A percentile compares a stretch with the other conserved stretches of the same genome.
phyloP scores from a whole-genome alignment of 225 moss, liverwort and hornwort genomes.

The Rhytidiadelphus loreus region DNA sequence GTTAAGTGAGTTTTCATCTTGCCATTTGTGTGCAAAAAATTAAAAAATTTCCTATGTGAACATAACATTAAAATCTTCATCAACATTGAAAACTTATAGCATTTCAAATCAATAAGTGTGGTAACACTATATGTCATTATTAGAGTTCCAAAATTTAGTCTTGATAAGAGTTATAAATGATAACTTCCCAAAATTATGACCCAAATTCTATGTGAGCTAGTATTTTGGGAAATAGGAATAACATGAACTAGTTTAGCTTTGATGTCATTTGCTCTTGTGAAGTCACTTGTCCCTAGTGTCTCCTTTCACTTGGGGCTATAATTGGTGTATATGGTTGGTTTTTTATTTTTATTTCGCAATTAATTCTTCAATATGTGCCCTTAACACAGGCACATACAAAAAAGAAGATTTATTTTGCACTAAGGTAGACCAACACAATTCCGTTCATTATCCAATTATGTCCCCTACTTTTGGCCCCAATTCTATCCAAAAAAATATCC shows the following conservation, averaged over 20 bases:
- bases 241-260: background rate
- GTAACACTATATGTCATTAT: background rate
- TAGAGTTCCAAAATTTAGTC: background rate
- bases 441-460: no score
- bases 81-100: accelerated
- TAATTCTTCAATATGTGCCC: background rate
- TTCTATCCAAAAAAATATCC: no score
- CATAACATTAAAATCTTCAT: background rate
- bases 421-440: no score
- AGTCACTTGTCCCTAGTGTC: background rate
- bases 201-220: accelerated
- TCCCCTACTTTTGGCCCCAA: no score
- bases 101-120: no score
- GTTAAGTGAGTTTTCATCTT: background rate
- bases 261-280: background rate
- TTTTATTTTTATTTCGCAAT: background rate
- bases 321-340: background rate
- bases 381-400: no score
- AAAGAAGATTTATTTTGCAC: background rate
- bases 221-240: no score
- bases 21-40: background rate
- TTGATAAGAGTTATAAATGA: no score
- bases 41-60: no score
- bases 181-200: accelerated
- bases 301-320: accelerated